A percentile compares a stretch with the other conserved stretches of the same genome.
These are phyloP conservation scores for Phytophthora quininea DNA, from an alignment of 352 stramenopile species.

Conservation along the genomic window DNA sequence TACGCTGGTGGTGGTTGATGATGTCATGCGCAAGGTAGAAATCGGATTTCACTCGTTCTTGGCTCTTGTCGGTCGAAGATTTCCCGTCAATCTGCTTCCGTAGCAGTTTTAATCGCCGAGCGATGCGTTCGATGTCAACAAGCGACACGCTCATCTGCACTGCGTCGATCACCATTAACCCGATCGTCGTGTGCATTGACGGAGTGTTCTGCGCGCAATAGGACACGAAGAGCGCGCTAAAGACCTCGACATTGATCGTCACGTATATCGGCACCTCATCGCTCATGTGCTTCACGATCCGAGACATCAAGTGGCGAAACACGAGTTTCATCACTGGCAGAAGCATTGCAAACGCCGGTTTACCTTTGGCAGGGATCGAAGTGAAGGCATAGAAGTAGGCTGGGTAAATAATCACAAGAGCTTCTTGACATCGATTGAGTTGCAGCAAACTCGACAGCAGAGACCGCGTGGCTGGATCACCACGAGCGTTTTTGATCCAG, in stretches of 20 bases:
- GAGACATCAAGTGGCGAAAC: constrained; percentile 23
- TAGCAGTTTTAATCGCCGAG: constrained; percentile 6
- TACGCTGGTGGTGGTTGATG: constrained; percentile 3
- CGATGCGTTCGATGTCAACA: constrained; percentile 8
- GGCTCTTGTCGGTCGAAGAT: not conserved
- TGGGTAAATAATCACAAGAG: constrained; percentile 34
- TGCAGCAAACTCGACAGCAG: constrained; percentile 17
- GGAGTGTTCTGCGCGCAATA: constrained; percentile 47
- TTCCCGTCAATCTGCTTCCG: not conserved
- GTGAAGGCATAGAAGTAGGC: constrained; percentile 33
- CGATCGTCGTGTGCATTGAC: constrained; percentile 29
- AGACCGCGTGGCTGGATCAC: constrained; percentile 10
- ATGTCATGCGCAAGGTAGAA: constrained; percentile 16
- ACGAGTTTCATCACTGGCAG: constrained; percentile 37
- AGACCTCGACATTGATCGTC: constrained; percentile 49
- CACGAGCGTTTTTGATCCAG: constrained; percentile 7
- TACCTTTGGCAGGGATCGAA: not conserved
- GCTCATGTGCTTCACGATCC: constrained; percentile 13
- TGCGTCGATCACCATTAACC: constrained; percentile 27
- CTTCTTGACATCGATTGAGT: constrained; percentile 17
- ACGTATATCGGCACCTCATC: constrained; percentile 32
- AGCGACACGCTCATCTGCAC: constrained; percentile 11
- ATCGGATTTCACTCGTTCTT: not conserved
- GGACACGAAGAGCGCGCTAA: constrained; percentile 43
- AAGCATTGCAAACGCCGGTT: constrained; percentile 28